Base-by-base conservation (phyloP, 495 filamentous ascomycete genomes). In the Wilcoxina mikolae region DNA sequence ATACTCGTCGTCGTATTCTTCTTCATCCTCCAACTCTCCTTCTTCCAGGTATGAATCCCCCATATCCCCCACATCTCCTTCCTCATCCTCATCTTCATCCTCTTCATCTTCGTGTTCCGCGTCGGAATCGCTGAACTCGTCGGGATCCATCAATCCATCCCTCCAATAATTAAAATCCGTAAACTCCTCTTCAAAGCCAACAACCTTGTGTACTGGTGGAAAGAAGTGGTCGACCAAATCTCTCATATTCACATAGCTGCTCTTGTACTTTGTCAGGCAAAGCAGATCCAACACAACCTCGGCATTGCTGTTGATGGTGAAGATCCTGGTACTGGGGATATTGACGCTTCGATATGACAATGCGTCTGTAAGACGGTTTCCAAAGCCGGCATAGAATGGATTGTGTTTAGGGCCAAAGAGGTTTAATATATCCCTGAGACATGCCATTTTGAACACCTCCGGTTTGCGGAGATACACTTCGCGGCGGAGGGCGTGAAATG, bases 361-460 rank as follows among this genome's bases (percentile, higher is more conserved):
- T 33, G 94, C 91, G 63, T 99, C 91, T 3, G 91, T 99, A 54
- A 99, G 75, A 41, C 90, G 80, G 67, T 99, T 99, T 53, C 91
- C 91, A 67, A 99, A 99, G 0, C 91, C 91, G 15, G 91, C 93
- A 60, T 90, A 96, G 67, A 99, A 99, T 0, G 91, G 91, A 35
- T 78, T 82, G 51, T 79, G 73, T 23, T 84, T 80, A 1, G 76
- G 76, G n/a, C 78, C 79, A 64, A 94, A 99, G 1, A 99, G 78
- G 45, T 79, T 83, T 55, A 85, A 75, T 56, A 99, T 95, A 69
- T 99, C 91, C 22, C 91, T 79, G 38, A 99, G 70, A 57, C 93
- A 96, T 3, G 90, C 83, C 91, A 99, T 99, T 71, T 99, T 99
- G 78, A 99, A 99, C 3, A 96, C 87, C 65, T 99, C 89, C 0